phyloP scores from a whole-genome alignment of 1,284 basidiomycete genomes.

The Cerioporus squamosus region DNA sequence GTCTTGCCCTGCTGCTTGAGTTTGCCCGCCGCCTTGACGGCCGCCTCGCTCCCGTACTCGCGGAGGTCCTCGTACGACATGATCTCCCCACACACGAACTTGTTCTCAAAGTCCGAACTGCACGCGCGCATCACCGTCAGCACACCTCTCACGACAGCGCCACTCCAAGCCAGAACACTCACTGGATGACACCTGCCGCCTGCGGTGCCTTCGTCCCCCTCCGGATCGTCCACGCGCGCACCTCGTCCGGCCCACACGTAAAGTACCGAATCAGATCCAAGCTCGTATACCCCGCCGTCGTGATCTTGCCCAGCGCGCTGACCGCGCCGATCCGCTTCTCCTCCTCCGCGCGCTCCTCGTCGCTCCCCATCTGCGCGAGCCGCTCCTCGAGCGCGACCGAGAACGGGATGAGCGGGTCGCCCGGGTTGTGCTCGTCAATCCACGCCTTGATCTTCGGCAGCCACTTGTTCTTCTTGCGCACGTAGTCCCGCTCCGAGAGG shows the following conservation, averaged over 20 bases:
- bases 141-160: constrained; percentile 15
- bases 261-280: constrained; percentile 95
- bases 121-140: too few species aligned
- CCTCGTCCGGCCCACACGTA: constrained; percentile 96
- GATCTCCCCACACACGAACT: constrained; percentile 99
- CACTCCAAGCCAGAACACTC: constrained; percentile 37
- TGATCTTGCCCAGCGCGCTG: constrained; percentile 88
- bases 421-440: constrained; percentile 98
- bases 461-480: constrained; percentile 99
- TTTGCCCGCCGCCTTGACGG: constrained; percentile 96
- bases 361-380: constrained; percentile 61
- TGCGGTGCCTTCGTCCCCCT: constrained; percentile 94
- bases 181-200: constrained; percentile 99
- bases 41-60: constrained; percentile 88
- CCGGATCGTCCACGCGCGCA: constrained; percentile 97
- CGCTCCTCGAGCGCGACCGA: constrained; percentile 97
- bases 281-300: constrained; percentile 86
- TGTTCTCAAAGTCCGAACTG: constrained; percentile 94
- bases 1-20: constrained; percentile 96
- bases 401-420: constrained; percentile 96
- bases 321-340: constrained; percentile 74
- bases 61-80: constrained; percentile 93
- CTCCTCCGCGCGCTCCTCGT: constrained; percentile 80
- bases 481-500: constrained; percentile 93
- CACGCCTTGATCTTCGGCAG: constrained; percentile 97